These are phyloP conservation scores for Penicillium pulvis DNA, from an alignment of 495 filamentous ascomycete genomes.

Conservation along the genomic window DNA sequence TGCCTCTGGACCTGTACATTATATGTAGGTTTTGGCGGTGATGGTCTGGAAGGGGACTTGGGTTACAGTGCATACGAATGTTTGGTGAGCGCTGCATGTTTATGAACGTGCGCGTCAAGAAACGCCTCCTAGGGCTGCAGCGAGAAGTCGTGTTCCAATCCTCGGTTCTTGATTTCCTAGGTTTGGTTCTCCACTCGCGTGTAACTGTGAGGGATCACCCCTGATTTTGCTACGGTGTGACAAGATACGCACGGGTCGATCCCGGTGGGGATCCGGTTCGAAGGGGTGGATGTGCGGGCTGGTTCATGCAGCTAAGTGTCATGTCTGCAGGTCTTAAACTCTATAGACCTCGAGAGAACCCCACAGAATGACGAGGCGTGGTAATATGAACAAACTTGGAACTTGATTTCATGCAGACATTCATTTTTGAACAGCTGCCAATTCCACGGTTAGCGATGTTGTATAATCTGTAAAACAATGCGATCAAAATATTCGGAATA, in stretches of 20 bases:
- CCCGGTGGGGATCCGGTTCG: not conserved
- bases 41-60: not conserved
- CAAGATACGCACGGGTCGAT: not conserved
- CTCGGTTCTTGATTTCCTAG: not conserved
- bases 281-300: not conserved
- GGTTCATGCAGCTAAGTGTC: not conserved
- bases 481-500: too few relatives aligned
- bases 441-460: too few relatives aligned
- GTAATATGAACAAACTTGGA: too few relatives aligned
- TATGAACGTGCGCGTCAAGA: not conserved
- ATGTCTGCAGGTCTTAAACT: not conserved
- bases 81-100: not conserved
- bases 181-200: not conserved
- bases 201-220: not conserved
- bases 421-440: too few relatives aligned
- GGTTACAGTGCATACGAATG: slow-evolving; percentile 12
- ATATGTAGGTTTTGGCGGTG: not conserved
- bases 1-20: not conserved
- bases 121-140: not conserved
- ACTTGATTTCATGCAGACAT: too few relatives aligned
- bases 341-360: not conserved
- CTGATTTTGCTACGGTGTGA: not conserved
- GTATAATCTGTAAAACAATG: too few relatives aligned
- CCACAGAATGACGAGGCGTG: too few relatives aligned
- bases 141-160: not conserved